These are phyloP conservation scores for Pestalotiopsis sp. DNA, from an alignment of 2,329 filamentous ascomycete species.

Conservation along the genomic window DNA sequence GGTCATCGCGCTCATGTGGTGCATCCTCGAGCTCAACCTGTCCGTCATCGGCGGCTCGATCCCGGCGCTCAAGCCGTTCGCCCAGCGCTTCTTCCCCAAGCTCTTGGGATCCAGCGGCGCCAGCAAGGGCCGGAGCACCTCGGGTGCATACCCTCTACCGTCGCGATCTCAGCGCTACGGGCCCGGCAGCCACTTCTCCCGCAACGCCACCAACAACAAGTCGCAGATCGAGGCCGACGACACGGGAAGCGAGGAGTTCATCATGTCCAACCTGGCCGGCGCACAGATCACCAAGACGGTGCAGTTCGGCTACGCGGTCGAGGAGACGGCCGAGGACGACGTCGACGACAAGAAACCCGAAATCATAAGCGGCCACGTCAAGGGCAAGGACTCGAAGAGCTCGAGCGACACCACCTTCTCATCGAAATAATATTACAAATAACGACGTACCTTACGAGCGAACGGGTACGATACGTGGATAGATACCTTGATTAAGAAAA, in stretches of 20 bases:
- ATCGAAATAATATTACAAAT: not conserved
- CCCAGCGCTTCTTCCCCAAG: slow-evolving; percentile 21
- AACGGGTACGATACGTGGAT: not conserved
- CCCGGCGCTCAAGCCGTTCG: slow-evolving; percentile 26
- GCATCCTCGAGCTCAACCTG: slow-evolving; percentile 28
- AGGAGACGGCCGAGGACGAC: not conserved
- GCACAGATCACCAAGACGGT: slow-evolving; percentile 19
- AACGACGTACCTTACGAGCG: not conserved
- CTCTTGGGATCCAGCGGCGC: slow-evolving; percentile 16
- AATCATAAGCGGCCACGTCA: not conserved
- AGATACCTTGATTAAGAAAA: not conserved
- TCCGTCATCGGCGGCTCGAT: slow-evolving; percentile 29
- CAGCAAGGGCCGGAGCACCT: slow-evolving; percentile 8
- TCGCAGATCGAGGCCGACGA: slow-evolving; percentile 9
- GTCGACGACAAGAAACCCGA: not conserved
- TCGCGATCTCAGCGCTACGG: slow-evolving; percentile 9
- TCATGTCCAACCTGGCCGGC: slow-evolving; percentile 15
- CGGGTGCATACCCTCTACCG: not conserved
- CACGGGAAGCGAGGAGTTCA: slow-evolving; percentile 19
- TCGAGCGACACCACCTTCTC: not conserved
- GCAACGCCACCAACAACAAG: not conserved
- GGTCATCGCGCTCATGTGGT: slow-evolving; percentile 25
- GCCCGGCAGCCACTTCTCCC: slow-evolving; percentile 11
- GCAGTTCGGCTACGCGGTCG: slow-evolving; percentile 18
- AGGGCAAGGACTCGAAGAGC: not conserved